Evolutionary conservation across 2,329 filamentous ascomycete species (phyloP), one percentile per base, ranked within the genome.

Genomic region (Pseudonectria buxi): DNA sequence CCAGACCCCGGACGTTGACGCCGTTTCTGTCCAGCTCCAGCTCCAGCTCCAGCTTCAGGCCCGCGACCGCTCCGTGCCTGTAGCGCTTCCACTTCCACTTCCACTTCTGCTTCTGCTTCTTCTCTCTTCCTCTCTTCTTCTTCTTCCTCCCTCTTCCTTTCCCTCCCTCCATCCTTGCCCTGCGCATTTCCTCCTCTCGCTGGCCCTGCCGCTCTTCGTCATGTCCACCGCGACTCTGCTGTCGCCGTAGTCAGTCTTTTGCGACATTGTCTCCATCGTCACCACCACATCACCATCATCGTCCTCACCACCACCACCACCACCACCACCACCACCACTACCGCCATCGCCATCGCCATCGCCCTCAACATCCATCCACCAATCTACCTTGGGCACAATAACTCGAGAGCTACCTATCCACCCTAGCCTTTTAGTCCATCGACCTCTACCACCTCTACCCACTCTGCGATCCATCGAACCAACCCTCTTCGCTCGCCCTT

Each of bases 211-310:
- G 6, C 4, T 28, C 26, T 14, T 28, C 44, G 48, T 40, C 50
- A 53, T 53, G 50, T 53, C 34, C 47, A 41, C 41, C 46, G 50
- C 40, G 43, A 47, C 37, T 38, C 41, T 41, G 39, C 45, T 46
- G 43, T 48, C 39, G 40, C 47, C 45, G 45, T 48, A 22, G 18
- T 22, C 5, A 6, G 18, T 22, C 18, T 22, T 22, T 9, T 22
- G 18, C n/a, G n/a, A n/a, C n/a, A n/a, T 9, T 10, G 28, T 10
- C 28, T 14, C 18, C 28, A 13, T 18, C 22, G 10, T 14, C 14
- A 30, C 5, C 10, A n/a, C 28, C 14, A 12, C 28, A 12, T 14
- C 28, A 6, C 14, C 13, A 15, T 14, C 28, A 28, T 9, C 14
- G 28, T 10, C 28, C 28, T 30, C 28, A 13, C 22, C 22, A 14